Base-by-base conservation (phyloP, 306 rosid genomes). In the Hippophae tibetana region DNA sequence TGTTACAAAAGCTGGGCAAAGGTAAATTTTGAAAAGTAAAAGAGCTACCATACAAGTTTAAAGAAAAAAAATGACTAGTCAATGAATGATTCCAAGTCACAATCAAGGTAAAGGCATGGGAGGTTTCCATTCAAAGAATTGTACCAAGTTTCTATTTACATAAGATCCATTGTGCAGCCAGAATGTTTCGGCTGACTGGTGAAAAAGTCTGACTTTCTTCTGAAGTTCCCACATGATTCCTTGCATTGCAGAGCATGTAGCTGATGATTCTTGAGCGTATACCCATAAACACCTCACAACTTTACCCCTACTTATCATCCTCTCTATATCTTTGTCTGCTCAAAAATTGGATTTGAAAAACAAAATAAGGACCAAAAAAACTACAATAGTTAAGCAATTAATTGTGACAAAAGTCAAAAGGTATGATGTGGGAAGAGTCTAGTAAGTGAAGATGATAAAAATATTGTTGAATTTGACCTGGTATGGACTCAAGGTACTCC, bases 141-240 rank as follows among this genome's bases (percentile, higher is more conserved):
- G 76, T 11, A 84, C 80, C 43, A 80, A n/a, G 68, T 85, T 70
- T 65, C 90, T 80, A 74, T 88, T 82, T 63, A 88, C 83, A 64
- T 78, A 26, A 14, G 99, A 80, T 57, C 84, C 90, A 52, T 93
- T 82, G 62, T 86, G 97, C 74, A 93, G 66, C 99, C 99, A 93
- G 68, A 93, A 93, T 52, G 97, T 88, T 82, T 86, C 97, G 23
- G 81, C 76, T 52, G 99, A 93, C 47, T 88, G 95, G 70, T 93
- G 95, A 78, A 93, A 93, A 54, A 73, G 76, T 79, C 97, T 80
- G 5, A 82, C 82, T 82, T 93, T 93, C 74, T 97, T 86, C 75
- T 88, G 94, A 60, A 93, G 94, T 58, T 93, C 99, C 99, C 95
- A 86, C 80, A 88, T 61, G 59, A 88, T 82, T 57, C 85, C 99